A percentile compares a stretch with the other conserved stretches of the same genome.
phyloP scores from a whole-genome alignment of 2,329 filamentous ascomycete species.

The Alternaria rosae region DNA sequence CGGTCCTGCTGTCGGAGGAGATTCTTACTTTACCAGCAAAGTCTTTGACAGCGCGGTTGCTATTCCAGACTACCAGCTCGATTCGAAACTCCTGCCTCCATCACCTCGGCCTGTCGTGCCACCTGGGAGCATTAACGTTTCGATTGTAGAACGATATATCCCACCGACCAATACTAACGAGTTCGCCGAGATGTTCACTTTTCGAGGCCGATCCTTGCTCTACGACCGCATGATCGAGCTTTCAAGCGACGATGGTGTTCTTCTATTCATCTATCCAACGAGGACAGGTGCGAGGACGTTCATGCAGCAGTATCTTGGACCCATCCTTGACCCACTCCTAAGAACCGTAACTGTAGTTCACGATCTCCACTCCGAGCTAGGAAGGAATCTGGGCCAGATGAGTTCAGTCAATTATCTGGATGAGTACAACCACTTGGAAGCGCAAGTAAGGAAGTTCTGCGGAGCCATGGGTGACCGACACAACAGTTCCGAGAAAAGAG shows the following conservation, averaged over 20 bases:
- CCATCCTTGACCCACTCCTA: slow-evolving; percentile 67
- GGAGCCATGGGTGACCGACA: slow-evolving; percentile 35
- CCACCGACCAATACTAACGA: slow-evolving; percentile 67
- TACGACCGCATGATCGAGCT: slow-evolving; percentile 68
- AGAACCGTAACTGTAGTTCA: slow-evolving; percentile 66
- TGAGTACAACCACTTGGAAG: slow-evolving; percentile 61
- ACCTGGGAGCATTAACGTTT: slow-evolving; percentile 66
- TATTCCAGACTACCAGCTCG: slow-evolving; percentile 65
- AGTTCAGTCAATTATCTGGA: slow-evolving; percentile 61
- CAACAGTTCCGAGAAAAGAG: slow-evolving; percentile 37
- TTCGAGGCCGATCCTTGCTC: slow-evolving; percentile 62
- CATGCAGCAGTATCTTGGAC: slow-evolving; percentile 65
- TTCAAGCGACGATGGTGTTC: slow-evolving; percentile 62
- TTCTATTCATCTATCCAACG: slow-evolving; percentile 70
- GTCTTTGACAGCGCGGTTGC: slow-evolving; percentile 69
- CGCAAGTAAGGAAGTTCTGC: slow-evolving; percentile 41
- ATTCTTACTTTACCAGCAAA: slow-evolving; percentile 69
- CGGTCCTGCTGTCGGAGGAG: slow-evolving; percentile 57
- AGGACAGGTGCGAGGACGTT: slow-evolving; percentile 64
- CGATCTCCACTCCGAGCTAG: slow-evolving; percentile 64
- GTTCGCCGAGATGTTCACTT: slow-evolving; percentile 65
- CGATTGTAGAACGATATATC: slow-evolving; percentile 71
- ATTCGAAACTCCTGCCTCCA: slow-evolving; percentile 58
- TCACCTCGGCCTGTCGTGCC: slow-evolving; percentile 66
- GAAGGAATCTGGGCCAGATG: slow-evolving; percentile 62